These are phyloP conservation scores for Candida verbasci DNA, from an alignment of 805 yeast species.

Conservation along the genomic window DNA sequence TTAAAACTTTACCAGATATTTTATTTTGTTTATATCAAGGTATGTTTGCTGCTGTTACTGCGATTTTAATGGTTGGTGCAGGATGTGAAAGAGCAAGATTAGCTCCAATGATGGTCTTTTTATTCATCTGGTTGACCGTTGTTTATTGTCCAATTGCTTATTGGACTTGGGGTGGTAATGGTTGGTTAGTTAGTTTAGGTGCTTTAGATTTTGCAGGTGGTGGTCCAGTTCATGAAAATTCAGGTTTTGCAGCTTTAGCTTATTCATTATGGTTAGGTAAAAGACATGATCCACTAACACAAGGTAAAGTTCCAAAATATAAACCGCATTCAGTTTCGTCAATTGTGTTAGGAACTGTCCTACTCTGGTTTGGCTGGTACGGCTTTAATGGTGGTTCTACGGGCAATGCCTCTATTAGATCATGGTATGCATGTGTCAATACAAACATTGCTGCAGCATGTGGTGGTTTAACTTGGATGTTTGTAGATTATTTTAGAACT, in stretches of 20 bases:
- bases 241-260: constrained; percentile 93
- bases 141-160: constrained; percentile 95
- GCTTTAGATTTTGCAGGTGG: constrained; percentile 97
- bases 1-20: constrained; percentile 77
- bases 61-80: constrained; percentile 93
- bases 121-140: constrained; percentile 90
- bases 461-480: constrained; percentile 94
- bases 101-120: constrained; percentile 93
- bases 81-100: constrained; percentile 96
- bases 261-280: constrained; percentile 90
- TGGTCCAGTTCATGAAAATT: constrained; percentile 93
- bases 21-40: constrained; percentile 90
- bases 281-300: constrained; percentile 77
- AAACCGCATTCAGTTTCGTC: constrained; percentile 91
- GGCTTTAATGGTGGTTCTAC: constrained; percentile 99
- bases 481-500: constrained; percentile 80
- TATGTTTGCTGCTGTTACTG: constrained; percentile 93
- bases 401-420: constrained; percentile 88
- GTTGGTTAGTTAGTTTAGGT: constrained; percentile 84
- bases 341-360: constrained; percentile 87
- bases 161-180: constrained; percentile 96
- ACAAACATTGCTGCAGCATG: constrained; percentile 91
- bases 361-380: constrained; percentile 98
- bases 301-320: constrained; percentile 74
- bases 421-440: constrained; percentile 90